A percentile compares a stretch with the other conserved stretches of the same genome.
Evolutionary conservation across 768 basidiomycete genomes (phyloP).

Genomic region (Trametes gibbosa): DNA sequence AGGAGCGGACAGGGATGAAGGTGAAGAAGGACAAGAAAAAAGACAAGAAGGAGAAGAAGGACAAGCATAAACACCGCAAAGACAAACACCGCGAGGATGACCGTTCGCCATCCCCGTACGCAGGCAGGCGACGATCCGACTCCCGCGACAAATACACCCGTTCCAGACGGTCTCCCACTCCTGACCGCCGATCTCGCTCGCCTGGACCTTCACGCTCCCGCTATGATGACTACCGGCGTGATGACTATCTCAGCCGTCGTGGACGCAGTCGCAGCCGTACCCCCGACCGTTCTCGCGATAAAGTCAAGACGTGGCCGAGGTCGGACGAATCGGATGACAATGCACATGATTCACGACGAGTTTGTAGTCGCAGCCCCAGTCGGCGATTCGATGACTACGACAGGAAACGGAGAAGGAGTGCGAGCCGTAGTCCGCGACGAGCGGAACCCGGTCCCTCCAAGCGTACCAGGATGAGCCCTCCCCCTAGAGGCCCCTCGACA

Average conservation of each 20-base stretch:
- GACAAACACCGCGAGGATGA: constrained; percentile 27
- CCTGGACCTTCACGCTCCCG: constrained; percentile 35
- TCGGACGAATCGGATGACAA: constrained; percentile 54
- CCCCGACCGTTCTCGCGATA: constrained; percentile 31
- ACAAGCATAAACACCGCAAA: constrained; percentile 32
- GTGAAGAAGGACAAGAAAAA: constrained; percentile 73
- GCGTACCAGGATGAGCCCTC: constrained; percentile 47
- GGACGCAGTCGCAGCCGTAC: constrained; percentile 32
- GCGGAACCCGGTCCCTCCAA: constrained; percentile 38
- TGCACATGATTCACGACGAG: constrained; percentile 26
- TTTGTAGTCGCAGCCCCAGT: constrained; percentile 28
- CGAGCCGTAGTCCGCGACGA: constrained; percentile 36
- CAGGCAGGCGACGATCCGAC: constrained; percentile 32
- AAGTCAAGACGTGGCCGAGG: constrained; percentile 42
- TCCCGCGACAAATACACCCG: constrained; percentile 32
- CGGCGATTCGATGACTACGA: constrained; percentile 31
- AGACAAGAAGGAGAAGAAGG: constrained; percentile 58
- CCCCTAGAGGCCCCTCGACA: constrained; percentile 10
- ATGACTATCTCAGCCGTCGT: constrained; percentile 7
- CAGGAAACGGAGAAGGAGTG: constrained; percentile 37
- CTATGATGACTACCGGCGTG: constrained; percentile 31
- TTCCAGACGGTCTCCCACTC: constrained; percentile 43
- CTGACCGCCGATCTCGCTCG: constrained; percentile 49
- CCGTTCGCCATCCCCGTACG: constrained; percentile 25
- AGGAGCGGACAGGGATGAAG: constrained; percentile 79